Percentiles rank a stretch among this genome's conserved stretches.
Evolutionary conservation across 2,329 filamentous ascomycete genomes (phyloP).

Genomic region (Pseudocercospora musae): DNA sequence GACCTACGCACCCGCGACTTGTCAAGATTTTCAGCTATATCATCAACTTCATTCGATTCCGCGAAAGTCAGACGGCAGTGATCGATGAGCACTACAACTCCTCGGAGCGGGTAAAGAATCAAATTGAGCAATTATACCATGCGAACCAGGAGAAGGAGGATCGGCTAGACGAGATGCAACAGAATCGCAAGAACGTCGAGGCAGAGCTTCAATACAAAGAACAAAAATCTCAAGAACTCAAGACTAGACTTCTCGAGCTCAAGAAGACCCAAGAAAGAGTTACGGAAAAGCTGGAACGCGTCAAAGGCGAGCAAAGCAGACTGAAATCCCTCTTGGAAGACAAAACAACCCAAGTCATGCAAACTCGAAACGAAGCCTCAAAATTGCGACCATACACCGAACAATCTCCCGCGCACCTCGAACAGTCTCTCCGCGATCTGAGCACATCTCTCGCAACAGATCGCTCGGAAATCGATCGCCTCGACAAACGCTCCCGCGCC

Average conservation of each 20-base stretch:
- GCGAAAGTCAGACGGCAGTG: constrained; percentile 82
- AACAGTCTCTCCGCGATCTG: constrained; percentile 76
- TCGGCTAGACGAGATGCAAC: constrained; percentile 74
- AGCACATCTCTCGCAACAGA: constrained; percentile 74
- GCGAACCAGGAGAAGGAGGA: constrained; percentile 86
- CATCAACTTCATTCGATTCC: constrained; percentile 98
- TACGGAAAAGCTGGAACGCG: constrained; percentile 75
- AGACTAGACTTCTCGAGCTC: constrained; percentile 75
- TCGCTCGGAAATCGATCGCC: constrained; percentile 77
- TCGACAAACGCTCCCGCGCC: constrained; percentile 83
- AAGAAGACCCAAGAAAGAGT: constrained; percentile 79
- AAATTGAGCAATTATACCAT: constrained; percentile 79
- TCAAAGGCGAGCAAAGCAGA: constrained; percentile 74
- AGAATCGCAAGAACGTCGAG: constrained; percentile 76
- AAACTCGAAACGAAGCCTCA: constrained; percentile 75
- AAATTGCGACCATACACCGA: constrained; percentile 90
- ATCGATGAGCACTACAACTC: constrained; percentile 96
- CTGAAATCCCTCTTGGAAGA: constrained; percentile 70
- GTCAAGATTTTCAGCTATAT: constrained; percentile 96
- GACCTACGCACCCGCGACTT: constrained; percentile 82
- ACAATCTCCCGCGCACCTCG: constrained; percentile 79
- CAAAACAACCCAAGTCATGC: constrained; percentile 66
- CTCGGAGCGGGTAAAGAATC: constrained; percentile 76
- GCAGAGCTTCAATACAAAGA: constrained; percentile 79
- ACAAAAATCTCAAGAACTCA: constrained; percentile 80